phyloP scores from a whole-genome alignment of 2,329 filamentous ascomycete genomes.

The Sclerotiophoma versabilis region DNA sequence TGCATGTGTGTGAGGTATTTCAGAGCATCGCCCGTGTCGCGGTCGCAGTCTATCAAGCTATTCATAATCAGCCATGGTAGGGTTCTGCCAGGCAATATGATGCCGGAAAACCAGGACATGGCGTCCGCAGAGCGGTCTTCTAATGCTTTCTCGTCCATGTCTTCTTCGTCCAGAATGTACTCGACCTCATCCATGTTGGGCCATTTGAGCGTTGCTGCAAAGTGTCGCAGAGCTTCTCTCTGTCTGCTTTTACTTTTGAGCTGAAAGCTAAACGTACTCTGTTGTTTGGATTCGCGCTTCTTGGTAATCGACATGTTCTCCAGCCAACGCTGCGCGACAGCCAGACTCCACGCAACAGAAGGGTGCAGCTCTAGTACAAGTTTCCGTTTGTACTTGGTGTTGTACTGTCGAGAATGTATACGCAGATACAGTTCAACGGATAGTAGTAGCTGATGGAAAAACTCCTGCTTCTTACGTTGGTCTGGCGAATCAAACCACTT shows the following conservation, averaged over 20 bases:
- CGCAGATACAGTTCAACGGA: slow-evolving; percentile 75
- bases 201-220: slow-evolving; percentile 78
- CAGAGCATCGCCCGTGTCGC: slow-evolving; percentile 70
- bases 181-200: slow-evolving; percentile 73
- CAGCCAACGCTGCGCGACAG: slow-evolving; percentile 75
- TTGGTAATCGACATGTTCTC: slow-evolving; percentile 72
- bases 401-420: slow-evolving; percentile 68
- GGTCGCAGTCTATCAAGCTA: slow-evolving; percentile 76
- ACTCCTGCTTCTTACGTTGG: slow-evolving; percentile 65
- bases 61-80: slow-evolving; percentile 82
- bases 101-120: slow-evolving; percentile 78
- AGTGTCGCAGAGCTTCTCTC: slow-evolving; percentile 71
- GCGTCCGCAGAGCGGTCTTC: slow-evolving; percentile 73
- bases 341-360: slow-evolving; percentile 74
- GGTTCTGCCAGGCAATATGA: slow-evolving; percentile 73
- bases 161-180: slow-evolving; percentile 66
- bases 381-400: slow-evolving; percentile 69
- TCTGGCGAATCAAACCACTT: slow-evolving; percentile 71
- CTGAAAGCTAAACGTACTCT: slow-evolving; percentile 64
- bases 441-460: slow-evolving; percentile 79
- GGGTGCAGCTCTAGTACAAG: slow-evolving; percentile 71
- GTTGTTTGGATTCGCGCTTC: slow-evolving; percentile 56
- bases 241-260: slow-evolving; percentile 71
- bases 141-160: slow-evolving; percentile 54
- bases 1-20: slow-evolving; percentile 72